Conservation (phyloP, 2,329 filamentous ascomycete genomes). For the Apiospora koreana region DNA sequence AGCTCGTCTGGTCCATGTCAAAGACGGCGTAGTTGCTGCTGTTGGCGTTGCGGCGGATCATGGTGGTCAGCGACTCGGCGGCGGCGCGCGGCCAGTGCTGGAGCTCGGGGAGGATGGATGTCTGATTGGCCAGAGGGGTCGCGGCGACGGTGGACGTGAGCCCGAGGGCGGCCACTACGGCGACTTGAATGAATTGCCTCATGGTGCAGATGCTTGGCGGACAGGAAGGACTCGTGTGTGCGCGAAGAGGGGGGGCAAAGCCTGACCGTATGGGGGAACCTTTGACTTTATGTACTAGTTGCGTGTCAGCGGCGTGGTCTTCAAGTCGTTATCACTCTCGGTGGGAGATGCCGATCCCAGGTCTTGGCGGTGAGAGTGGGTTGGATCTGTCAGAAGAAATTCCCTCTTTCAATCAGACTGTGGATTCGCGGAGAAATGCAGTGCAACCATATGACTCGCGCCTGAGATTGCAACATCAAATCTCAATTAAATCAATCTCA, state of each 20-base stretch:
- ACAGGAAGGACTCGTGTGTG: neutral
- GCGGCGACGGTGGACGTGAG: neutral
- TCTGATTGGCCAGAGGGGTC: neutral
- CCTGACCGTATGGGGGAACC: too few species aligned
- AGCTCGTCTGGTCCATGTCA: slow-evolving; percentile 49
- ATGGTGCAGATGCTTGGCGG: neutral
- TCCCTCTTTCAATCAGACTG: neutral
- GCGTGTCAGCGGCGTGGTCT: neutral
- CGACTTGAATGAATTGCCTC: neutral
- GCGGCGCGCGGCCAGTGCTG: slow-evolving; percentile 39
- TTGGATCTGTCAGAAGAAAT: neutral
- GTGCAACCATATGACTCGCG: neutral
- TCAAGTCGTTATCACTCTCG: neutral
- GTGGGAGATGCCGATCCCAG: neutral
- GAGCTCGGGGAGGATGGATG: neutral
- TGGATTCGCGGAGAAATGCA: neutral
- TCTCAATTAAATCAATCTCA: neutral
- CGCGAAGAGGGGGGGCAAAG: too few species aligned
- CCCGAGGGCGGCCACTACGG: neutral
- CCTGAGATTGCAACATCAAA: neutral
- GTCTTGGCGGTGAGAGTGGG: neutral
- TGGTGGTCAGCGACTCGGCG: slow-evolving; percentile 35
- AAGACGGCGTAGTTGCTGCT: slow-evolving; percentile 40
- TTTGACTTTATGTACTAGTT: neutral
- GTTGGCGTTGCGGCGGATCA: slow-evolving; percentile 41